Base-by-base conservation (phyloP, 345 rosid genomes). In the Psidium guajava region DNA sequence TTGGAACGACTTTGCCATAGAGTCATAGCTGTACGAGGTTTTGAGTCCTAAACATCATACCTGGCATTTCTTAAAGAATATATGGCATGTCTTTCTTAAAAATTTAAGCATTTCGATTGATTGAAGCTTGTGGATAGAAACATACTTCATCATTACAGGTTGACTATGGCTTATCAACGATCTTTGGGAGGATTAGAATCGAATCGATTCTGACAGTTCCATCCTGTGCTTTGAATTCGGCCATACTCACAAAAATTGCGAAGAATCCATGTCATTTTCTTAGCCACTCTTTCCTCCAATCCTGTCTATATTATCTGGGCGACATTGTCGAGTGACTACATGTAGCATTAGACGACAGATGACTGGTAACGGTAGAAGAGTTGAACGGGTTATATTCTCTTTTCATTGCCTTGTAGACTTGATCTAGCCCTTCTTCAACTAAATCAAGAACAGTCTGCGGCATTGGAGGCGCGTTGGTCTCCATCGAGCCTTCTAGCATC, bases 281-380 rank as follows among this genome's bases (percentile, higher is more conserved):
- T 18, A 47, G 25, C 47, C 47, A 15, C 47, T 69, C 77, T 16
- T 32, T 32, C 77, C 77, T 36, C 77, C 36, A 36, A 21, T 69
- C 13, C 24, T 69, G 77, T 69, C 11, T 18, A 69, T 8, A 69
- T 69, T 91, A 96, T 90, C 99, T 92, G 51, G 98, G 98, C 13
- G 98, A 96, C 99, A 96, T 96, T 27, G 98, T 90, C 13, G 99
- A 95, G 87, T 92, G 88, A 88, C 98, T 95, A 73, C 96, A 96
- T 8, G 99, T 91, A 74, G 99, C 99, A 18, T 74, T 90, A 84
- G 98, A 91, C 11, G 96, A 90, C 56, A 89, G 87, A 69, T 86
- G 90, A 82, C 86, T 89, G 14, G 92, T 90, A 49, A 87, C 36
- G 5, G 93, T 91, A 84, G 91, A 92, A 84, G 98, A 90, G 86